A percentile compares a stretch with the other conserved stretches of the same genome.
These are phyloP conservation scores for Aureobasidium sp. DNA, from an alignment of 2,329 filamentous ascomycete genomes.

Conservation along the genomic window DNA sequence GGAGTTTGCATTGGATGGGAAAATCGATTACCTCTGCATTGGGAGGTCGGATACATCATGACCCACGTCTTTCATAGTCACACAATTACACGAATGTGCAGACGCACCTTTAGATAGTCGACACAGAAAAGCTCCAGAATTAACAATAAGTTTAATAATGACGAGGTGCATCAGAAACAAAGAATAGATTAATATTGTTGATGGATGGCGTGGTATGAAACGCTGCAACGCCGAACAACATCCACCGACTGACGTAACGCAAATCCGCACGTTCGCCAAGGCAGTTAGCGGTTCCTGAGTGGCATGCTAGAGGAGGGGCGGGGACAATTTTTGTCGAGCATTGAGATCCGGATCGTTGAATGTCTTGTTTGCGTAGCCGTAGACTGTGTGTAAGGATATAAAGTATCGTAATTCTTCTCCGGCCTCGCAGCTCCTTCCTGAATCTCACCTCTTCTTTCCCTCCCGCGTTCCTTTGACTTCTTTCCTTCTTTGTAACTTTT, in stretches of 20 bases:
- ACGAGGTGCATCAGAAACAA: background rate
- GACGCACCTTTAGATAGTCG: background rate
- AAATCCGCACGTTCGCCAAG: background rate
- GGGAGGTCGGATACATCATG: conserved; percentile 1
- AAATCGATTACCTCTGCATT: conserved; percentile 4
- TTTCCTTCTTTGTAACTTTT: background rate
- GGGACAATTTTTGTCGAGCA: conserved; percentile 1
- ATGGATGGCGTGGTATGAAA: background rate
- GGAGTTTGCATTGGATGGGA: conserved; percentile 11
- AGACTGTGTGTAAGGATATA: background rate
- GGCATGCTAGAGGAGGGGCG: conserved; percentile 1
- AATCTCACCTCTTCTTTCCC: background rate
- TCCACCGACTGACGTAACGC: background rate
- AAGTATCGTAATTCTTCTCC: background rate
- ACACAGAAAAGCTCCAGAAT: background rate
- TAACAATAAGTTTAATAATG: background rate
- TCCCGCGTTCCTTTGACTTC: background rate
- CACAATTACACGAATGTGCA: background rate
- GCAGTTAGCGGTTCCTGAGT: background rate
- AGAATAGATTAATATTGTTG: background rate
- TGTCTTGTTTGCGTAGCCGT: background rate
- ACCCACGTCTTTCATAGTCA: background rate
- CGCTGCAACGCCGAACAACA: background rate
- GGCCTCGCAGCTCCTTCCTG: conserved; percentile 5
- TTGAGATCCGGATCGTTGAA: conserved; percentile 4